phyloP scores from a whole-genome alignment of 305 asterid genomes.

The Solanum hybrid region DNA sequence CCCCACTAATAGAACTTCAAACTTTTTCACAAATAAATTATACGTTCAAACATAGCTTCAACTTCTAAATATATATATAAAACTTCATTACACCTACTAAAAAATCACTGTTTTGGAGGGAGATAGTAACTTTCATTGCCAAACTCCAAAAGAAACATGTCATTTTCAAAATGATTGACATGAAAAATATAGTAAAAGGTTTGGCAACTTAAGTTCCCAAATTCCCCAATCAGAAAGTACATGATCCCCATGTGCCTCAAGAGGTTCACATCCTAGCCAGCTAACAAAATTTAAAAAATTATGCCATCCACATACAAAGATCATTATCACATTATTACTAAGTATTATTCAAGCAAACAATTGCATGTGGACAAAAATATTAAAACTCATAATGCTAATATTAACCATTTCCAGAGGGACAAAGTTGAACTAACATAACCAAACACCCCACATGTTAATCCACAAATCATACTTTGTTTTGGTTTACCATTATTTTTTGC shows the following conservation, averaged over 20 bases:
- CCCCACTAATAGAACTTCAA: neutral
- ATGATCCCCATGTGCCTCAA: neutral
- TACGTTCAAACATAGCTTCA: neutral
- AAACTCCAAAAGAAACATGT: neutral
- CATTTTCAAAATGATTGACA: neutral
- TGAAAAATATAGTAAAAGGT: neutral
- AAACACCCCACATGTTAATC: constrained; percentile 20
- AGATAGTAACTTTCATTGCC: neutral
- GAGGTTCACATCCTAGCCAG: constrained; percentile 41
- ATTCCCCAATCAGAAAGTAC: neutral
- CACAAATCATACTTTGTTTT: neutral
- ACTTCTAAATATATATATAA: neutral
- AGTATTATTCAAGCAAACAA: neutral
- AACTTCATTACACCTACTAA: neutral
- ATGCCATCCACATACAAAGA: neutral
- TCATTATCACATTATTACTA: neutral
- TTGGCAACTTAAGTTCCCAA: neutral
- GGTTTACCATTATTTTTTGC: neutral
- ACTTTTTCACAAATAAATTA: neutral
- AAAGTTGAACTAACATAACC: constrained; percentile 2
- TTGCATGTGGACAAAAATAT: neutral
- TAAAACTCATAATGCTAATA: neutral
- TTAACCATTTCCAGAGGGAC: constrained; percentile 3
- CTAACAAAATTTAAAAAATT: constrained; percentile 12
- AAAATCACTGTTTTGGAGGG: neutral